These are phyloP conservation scores for Bombardia bombarda DNA, from an alignment of 495 filamentous ascomycete species.

Conservation along the genomic window DNA sequence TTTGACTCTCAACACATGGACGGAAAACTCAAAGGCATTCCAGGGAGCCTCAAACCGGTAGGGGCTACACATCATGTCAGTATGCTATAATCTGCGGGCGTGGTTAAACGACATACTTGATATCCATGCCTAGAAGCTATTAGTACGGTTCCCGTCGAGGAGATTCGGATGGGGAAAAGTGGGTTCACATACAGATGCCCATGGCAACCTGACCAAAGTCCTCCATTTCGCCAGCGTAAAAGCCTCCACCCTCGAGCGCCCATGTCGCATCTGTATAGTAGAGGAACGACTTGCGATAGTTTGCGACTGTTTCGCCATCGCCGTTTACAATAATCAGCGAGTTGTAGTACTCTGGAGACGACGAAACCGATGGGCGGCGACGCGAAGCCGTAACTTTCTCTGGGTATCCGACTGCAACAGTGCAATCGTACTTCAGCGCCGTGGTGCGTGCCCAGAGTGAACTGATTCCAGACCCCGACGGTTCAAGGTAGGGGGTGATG, in stretches of 20 bases:
- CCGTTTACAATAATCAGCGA: conserved; percentile 72
- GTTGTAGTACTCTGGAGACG: conserved; percentile 65
- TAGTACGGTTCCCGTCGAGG: too few species aligned
- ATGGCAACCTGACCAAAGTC: conserved; percentile 59
- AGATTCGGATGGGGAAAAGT: too few species aligned
- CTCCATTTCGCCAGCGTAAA: conserved; percentile 43
- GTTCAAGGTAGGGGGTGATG: conserved; percentile 78
- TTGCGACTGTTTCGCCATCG: conserved; percentile 59
- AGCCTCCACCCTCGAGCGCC: conserved; percentile 72
- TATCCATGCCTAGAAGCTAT: too few species aligned
- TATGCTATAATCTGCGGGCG: background rate
- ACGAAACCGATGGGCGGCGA: conserved; percentile 29
- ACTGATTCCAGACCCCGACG: conserved; percentile 61
- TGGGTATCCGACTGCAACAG: conserved; percentile 85
- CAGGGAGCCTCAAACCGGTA: conserved; percentile 66
- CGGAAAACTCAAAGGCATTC: conserved; percentile 75
- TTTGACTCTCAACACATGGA: conserved; percentile 54
- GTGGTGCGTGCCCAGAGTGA: conserved; percentile 72
- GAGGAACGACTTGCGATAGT: conserved; percentile 86
- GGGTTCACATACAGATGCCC: conserved; percentile 90
- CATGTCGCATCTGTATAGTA: conserved; percentile 91
- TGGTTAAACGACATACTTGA: conserved; percentile 43
- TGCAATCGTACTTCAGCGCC: conserved; percentile 64
- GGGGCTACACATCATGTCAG: conserved; percentile 13
- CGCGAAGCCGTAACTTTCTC: conserved; percentile 55